These are phyloP conservation scores for Sporothrix pallida DNA, from an alignment of 2,329 filamentous ascomycete species.

Conservation along the genomic window DNA sequence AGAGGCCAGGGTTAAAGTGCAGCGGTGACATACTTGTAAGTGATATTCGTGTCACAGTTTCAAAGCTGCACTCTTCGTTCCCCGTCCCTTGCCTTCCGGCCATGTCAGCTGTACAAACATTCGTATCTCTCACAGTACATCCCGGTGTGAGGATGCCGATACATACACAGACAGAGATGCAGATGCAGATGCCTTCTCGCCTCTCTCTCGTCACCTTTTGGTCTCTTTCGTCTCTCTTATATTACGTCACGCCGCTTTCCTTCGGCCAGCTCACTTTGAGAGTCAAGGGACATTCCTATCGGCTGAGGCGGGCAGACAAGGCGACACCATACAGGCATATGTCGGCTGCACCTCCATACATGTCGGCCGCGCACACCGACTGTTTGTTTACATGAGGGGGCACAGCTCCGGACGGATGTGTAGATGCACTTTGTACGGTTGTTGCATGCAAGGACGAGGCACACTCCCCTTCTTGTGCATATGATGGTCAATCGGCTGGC, in stretches of 20 bases:
- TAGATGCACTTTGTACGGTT: not conserved
- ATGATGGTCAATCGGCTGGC: not conserved
- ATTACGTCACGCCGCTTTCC: slow-evolving; percentile 10
- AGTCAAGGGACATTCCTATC: not conserved
- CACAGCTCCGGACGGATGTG: not conserved
- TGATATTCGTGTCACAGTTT: not conserved
- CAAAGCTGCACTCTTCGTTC: not conserved
- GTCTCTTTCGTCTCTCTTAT: not conserved
- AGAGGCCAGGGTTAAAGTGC: not conserved
- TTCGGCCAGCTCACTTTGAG: not conserved
- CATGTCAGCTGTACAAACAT: not conserved
- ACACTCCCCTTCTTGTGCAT: not conserved
- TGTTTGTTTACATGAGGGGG: not conserved
- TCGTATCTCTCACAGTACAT: not conserved
- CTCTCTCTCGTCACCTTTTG: too few relatives aligned
- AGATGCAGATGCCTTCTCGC: too few relatives aligned
- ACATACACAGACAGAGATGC: not conserved
- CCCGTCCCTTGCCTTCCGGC: not conserved
- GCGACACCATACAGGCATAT: too few relatives aligned
- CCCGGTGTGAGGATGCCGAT: not conserved
- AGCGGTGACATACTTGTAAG: not conserved
- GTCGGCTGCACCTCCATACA: not conserved
- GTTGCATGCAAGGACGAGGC: not conserved
- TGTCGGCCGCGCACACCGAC: slow-evolving; percentile 13
- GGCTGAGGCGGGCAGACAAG: not conserved